Evolutionary conservation across 2,329 filamentous ascomycete species (phyloP), one percentile per base, ranked within the genome.

Genomic region (Pseudopyricularia cyperi): DNA sequence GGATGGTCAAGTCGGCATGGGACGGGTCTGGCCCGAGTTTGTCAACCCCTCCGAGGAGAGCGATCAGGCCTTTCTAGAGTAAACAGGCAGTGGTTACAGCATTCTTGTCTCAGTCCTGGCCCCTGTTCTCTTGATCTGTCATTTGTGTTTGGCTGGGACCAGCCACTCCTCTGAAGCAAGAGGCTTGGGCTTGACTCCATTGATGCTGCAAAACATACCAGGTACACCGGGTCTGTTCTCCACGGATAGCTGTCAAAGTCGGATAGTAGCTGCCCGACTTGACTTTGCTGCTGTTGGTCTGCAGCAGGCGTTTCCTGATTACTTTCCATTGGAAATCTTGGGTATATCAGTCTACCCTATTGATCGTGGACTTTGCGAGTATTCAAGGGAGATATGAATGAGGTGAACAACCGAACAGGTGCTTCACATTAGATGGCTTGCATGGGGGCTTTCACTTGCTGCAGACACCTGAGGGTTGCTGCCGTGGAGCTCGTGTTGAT

Each of bases 41-140:
- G 11, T 52, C 53, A 15, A 39, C 48, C 35, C 59, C 59, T 42
- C 59, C 59, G 7, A 60, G 59, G 15, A 57, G 57, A 17, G 58
- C 57, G 32, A 60, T 48, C 11, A 60, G 56, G 42, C 53, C 57
- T 44, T 55, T 51, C 59, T 60, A 35, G 47, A 49, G 47, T 35
- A 26, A 32, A 33, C n/a, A 34, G 24, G 5, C 26, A 49, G 32
- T 24, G 22, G 22, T 44, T 44, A 44, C 22, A 44, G 19, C 22
- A 44, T 9, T 26, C 12, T 19, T 44, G 39, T 44, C 39, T 44
- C 33, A 28, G 48, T 24, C 35, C 26, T 44, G 39, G 14, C 19
- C 24, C 39, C 11, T 22, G 22, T 30, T 32, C 12, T 11, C 14
- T 48, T n/a, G 22, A 24, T 34, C n/a, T 7, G 46, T 48, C 17